Evolutionary conservation across 768 basidiomycete species (phyloP), one percentile per base, ranked within the genome.

Genomic region (Kwoniella pini): DNA sequence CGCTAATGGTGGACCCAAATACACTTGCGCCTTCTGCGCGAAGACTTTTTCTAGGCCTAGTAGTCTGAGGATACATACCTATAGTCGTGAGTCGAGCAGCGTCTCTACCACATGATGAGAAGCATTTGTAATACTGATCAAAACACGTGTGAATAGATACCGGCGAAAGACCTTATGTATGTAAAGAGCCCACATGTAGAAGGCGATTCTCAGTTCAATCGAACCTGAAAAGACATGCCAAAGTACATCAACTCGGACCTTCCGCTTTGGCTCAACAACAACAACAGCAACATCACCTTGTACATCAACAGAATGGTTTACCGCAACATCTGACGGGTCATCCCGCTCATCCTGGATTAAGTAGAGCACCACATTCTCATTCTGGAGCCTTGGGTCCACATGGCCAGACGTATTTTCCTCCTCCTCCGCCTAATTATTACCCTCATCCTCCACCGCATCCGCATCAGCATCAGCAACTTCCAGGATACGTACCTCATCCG

Each of bases 41-140:
- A 77, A 77, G 46, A 69, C 65, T 5, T 77, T 77, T 46, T 71
- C 72, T 5, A 64, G 76, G n/a, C 76, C 76, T 0, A 74, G 72
- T 52, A 70, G 67, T 43, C 42, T 77, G 27, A 63, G 72, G 19
- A 77, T 77, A 44, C 76, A 77, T 56, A 74, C 69, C 2, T 76
- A 76, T 58, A 74, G 71, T 38, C 76, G 76, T 76, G 57, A 74
- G 76, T 76, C 26, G 40, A 40, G 26, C 30, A 17, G 0, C 26
- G n/a, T n/a, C n/a, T n/a, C n/a, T n/a, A n/a, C n/a, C n/a, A n/a
- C n/a, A n/a, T n/a, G n/a, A n/a, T n/a, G n/a, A n/a, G n/a, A n/a
- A n/a, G n/a, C n/a, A n/a, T n/a, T n/a, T n/a, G n/a, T n/a, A n/a
- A n/a, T n/a, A n/a, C n/a, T n/a, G n/a, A n/a, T n/a, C n/a, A n/a